phyloP scores from a whole-genome alignment of 1,284 basidiomycete genomes.

The Stygiomarasmius scandens region DNA sequence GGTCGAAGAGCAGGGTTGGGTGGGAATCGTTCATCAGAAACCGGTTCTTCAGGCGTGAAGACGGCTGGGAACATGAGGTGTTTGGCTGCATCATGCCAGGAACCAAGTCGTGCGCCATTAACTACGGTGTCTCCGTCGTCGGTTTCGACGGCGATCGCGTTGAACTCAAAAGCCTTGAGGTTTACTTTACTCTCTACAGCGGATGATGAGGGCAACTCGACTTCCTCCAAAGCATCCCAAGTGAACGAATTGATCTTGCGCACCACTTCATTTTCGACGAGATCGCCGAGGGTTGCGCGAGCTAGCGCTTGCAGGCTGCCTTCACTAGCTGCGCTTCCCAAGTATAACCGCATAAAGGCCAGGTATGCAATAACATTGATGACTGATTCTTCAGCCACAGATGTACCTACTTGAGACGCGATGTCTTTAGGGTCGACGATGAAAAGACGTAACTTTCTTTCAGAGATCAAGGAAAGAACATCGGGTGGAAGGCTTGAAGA shows the following conservation, averaged over 20 bases:
- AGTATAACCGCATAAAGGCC: constrained; percentile 72
- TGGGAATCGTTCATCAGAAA: constrained; percentile 48
- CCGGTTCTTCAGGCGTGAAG: constrained; percentile 51
- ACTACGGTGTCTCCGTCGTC: constrained; percentile 56
- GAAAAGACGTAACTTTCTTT: constrained; percentile 59
- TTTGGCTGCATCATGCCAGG: constrained; percentile 89
- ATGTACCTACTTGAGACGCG: constrained; percentile 38
- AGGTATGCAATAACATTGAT: constrained; percentile 61
- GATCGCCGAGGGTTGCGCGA: constrained; percentile 41
- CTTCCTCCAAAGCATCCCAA: constrained; percentile 61
- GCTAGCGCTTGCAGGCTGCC: constrained; percentile 54
- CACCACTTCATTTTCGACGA: constrained; percentile 47
- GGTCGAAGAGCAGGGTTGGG: constrained; percentile 79
- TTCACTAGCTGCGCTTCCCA: constrained; percentile 62
- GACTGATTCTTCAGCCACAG: constrained; percentile 41
- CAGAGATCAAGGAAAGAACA: constrained; percentile 41
- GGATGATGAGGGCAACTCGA: constrained; percentile 39
- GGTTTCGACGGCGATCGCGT: constrained; percentile 66
- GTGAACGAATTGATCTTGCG: constrained; percentile 49
- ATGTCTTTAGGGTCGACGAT: constrained; percentile 55
- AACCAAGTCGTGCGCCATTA: constrained; percentile 63
- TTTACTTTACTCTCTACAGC: constrained; percentile 28
- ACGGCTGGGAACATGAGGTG: constrained; percentile 87
- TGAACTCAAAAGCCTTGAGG: constrained; percentile 67
- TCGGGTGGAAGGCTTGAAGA: constrained; percentile 52